These are phyloP conservation scores for Penicillium sp. DNA, from an alignment of 2,329 filamentous ascomycete genomes.

Conservation along the genomic window DNA sequence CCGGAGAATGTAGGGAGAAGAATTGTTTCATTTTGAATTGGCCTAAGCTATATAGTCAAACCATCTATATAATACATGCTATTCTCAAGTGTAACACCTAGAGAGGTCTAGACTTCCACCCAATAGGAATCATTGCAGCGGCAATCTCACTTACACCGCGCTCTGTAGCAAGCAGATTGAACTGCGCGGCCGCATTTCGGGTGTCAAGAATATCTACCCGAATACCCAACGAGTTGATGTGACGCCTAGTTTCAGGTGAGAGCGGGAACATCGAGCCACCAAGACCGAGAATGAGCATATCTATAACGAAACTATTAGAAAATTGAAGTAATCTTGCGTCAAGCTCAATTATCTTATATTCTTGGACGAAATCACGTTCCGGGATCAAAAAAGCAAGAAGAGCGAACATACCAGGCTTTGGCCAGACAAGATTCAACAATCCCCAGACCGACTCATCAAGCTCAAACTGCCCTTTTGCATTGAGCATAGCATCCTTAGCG, in stretches of 20 bases:
- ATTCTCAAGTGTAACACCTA: not conserved
- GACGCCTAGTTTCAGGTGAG: conserved; percentile 68
- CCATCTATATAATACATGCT: not conserved
- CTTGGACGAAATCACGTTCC: conserved; percentile 1
- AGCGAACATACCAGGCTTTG: conserved; percentile 70
- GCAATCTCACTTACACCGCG: conserved; percentile 80
- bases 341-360: not conserved
- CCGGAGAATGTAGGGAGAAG: conserved; percentile 5
- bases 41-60: not conserved
- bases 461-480: conserved; percentile 79
- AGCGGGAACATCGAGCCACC: conserved; percentile 74
- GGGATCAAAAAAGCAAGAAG: conserved; percentile 2
- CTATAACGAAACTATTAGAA: conserved; percentile 44
- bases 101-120: conserved; percentile 59
- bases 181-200: conserved; percentile 88
- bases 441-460: conserved; percentile 69
- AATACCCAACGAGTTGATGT: conserved; percentile 76
- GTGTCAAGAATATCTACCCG: conserved; percentile 88
- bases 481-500: conserved; percentile 56
- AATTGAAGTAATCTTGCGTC: not conserved
- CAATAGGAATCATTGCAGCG: conserved; percentile 81
- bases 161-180: conserved; percentile 93
- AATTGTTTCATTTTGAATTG: not conserved
- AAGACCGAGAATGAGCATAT: conserved; percentile 85
- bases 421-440: conserved; percentile 74